Evolutionary conservation across 306 rosid species (phyloP).

Genomic region (Myrica gale): DNA sequence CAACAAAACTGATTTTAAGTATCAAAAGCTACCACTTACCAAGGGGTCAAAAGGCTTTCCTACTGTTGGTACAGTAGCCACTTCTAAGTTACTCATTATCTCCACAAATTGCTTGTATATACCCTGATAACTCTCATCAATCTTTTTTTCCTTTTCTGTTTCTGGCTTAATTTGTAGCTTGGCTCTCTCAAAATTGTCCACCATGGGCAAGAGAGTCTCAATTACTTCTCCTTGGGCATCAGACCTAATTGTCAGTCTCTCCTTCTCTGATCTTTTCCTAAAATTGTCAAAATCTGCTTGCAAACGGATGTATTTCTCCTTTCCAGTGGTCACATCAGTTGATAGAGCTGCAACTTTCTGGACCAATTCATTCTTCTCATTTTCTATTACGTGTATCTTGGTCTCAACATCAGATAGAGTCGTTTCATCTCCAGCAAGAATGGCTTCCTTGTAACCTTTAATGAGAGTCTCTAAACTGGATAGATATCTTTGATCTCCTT

Average conservation of each 20-base stretch:
- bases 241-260: conserved; percentile 44
- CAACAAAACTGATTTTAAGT: neutral
- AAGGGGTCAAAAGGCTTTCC: conserved; percentile 89
- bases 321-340: conserved; percentile 58
- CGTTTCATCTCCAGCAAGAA: conserved; percentile 47
- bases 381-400: conserved; percentile 38
- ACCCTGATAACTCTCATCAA: conserved; percentile 84
- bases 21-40: conserved; percentile 46
- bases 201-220: conserved; percentile 75
- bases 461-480: conserved; percentile 49
- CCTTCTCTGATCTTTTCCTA: conserved; percentile 75
- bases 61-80: conserved; percentile 65
- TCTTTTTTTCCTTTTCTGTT: conserved; percentile 76
- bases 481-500: conserved; percentile 28
- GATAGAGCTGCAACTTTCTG: conserved; percentile 48
- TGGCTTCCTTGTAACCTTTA: conserved; percentile 67
- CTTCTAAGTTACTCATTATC: conserved; percentile 64
- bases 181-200: conserved; percentile 81
- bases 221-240: conserved; percentile 66
- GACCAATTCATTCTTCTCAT: conserved; percentile 46
- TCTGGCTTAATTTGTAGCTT: conserved; percentile 60
- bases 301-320: conserved; percentile 60
- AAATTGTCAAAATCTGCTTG: conserved; percentile 97
- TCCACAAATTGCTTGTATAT: conserved; percentile 95
- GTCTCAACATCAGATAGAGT: conserved; percentile 50